Base-by-base conservation (phyloP, 345 rosid species). In the Capsella bursapastoris region DNA sequence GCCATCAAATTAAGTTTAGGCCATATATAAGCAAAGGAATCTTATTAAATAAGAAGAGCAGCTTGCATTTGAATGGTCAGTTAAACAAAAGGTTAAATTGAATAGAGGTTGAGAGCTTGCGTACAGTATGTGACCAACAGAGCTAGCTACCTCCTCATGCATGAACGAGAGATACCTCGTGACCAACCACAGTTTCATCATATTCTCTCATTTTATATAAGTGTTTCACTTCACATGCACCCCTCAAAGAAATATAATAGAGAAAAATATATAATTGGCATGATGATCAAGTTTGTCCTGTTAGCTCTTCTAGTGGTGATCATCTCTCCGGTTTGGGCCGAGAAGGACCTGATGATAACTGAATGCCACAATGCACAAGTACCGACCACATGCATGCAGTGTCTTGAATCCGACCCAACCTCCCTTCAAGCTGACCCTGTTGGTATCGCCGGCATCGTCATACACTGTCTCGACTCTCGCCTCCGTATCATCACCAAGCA, bases 331-430 rank as follows among this genome's bases (percentile, higher is more conserved):
- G 29, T 37, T 27, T 7, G 18, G 5, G 73, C 73, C 9, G 78
- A 51, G 2, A 65, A 41, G 9, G 29, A 15, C 1, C 27, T 59
- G 37, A 74, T 74, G 78, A 31, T 16, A 11, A 58, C 2, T 4
- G 73, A 58, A 50, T 74, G 78, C 59, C 68, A 59, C 55, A 67
- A 59, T 25, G 67, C 73, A 49, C 41, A 9, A 13, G 45, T 31
- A 11, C 73, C 79, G 1, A 13, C 68, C 61, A 49, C 43, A 12
- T 74, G 78, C 61, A 57, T 74, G 66, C 73, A 58, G 1, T 74
- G 78, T 68, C 78, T 74, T 43, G 59, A 59, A 50, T 50, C 78
- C 16, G 31, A 75, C 37, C 56, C 53, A 16, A 12, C 37, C 16
- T 75, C 73, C 6, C 1, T 59, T 43, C 28, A 6, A 4, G 73